A percentile compares a stretch with the other conserved stretches of the same genome.
Conservation (phyloP, 2,329 filamentous ascomycete genomes). For the Hyphodiscus sp. region DNA sequence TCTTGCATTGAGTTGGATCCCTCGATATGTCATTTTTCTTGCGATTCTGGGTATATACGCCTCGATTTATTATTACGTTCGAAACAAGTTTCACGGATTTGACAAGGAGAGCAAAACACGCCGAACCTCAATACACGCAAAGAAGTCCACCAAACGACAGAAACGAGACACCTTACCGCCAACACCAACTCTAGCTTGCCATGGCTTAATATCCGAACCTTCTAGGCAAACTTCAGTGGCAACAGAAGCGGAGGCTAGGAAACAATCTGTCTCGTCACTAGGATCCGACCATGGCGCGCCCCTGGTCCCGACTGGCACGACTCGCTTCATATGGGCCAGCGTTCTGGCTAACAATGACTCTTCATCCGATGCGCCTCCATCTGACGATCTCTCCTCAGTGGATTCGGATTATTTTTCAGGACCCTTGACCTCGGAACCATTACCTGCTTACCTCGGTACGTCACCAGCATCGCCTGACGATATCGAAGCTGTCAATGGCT, state of each 20-base stretch:
- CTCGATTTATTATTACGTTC: conserved; percentile 65
- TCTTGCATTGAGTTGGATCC: conserved; percentile 64
- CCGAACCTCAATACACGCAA: neutral
- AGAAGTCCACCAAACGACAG: conserved; percentile 3
- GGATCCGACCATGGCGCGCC: neutral
- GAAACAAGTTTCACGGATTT: conserved; percentile 30
- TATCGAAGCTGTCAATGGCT: neutral
- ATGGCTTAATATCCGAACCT: conserved; percentile 24
- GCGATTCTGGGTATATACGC: conserved; percentile 59
- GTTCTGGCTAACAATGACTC: conserved; percentile 16
- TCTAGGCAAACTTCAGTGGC: conserved; percentile 9
- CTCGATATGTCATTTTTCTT: conserved; percentile 62
- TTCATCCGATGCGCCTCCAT: conserved; percentile 10
- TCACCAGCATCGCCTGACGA: neutral
- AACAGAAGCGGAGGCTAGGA: conserved; percentile 7
- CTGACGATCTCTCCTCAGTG: conserved; percentile 12
- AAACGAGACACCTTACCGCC: conserved; percentile 16
- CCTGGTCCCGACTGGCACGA: conserved; percentile 11
- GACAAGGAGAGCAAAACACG: conserved; percentile 9
- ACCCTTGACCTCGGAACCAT: conserved; percentile 15
- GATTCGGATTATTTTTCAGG: conserved; percentile 19
- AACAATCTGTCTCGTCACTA: neutral
- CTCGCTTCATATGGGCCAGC: conserved; percentile 27
- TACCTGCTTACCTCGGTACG: conserved; percentile 4
- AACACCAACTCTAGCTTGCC: conserved; percentile 19